Percentiles rank a stretch among this genome's conserved stretches.
phyloP scores from a whole-genome alignment of 2,329 filamentous ascomycete genomes.

The Ceratocystis smalleyi region DNA sequence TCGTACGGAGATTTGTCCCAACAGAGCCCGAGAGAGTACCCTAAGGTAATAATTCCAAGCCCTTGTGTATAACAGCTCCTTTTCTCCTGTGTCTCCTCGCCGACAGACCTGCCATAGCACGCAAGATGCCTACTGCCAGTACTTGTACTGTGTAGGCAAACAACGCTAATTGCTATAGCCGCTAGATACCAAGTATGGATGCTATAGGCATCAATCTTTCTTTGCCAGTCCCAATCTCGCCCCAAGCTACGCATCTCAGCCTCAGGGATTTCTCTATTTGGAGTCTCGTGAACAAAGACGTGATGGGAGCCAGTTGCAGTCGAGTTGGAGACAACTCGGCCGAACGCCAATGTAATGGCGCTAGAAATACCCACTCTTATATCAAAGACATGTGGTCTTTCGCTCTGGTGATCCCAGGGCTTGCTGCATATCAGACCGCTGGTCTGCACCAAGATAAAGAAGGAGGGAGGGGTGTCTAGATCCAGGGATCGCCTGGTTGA shows the following conservation, averaged over 20 bases:
- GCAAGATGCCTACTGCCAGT: not conserved
- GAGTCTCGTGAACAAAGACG: not conserved
- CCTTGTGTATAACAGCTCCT: not conserved
- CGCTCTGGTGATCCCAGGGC: not conserved
- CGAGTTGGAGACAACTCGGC: not conserved
- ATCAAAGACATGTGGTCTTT: not conserved
- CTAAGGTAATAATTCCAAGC: not conserved
- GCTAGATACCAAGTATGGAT: not conserved
- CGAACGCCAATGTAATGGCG: not conserved
- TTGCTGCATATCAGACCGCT: not conserved
- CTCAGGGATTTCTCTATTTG: not conserved
- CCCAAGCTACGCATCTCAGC: not conserved
- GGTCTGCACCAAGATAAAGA: not conserved
- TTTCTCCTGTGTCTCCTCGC: not conserved
- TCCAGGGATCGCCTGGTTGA: not conserved
- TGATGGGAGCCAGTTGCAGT: too few species aligned
- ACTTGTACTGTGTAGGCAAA: not conserved
- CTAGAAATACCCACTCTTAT: not conserved
- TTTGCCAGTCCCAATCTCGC: not conserved
- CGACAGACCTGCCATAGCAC: not conserved
- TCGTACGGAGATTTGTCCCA: slow-evolving; percentile 3
- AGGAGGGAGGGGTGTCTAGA: not conserved
- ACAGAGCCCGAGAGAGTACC: not conserved
- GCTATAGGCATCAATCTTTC: not conserved
- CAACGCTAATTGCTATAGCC: not conserved